Evolutionary conservation across 768 basidiomycete species (phyloP).

Genomic region (Phlebiopsis flavidoalba): DNA sequence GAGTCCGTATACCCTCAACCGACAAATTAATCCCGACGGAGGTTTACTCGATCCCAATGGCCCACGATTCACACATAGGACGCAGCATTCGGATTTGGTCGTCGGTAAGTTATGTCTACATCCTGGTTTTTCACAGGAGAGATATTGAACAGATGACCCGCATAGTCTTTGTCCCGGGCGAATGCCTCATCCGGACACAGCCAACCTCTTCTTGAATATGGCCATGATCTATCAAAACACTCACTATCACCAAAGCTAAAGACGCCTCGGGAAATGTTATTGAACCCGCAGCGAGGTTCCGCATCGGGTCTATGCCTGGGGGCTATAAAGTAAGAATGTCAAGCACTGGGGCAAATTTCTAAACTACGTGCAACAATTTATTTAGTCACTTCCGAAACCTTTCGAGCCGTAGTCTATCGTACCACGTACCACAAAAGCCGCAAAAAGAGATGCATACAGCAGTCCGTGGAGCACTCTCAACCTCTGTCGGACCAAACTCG

Average conservation of each 20-base stretch:
- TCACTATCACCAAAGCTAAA: slow-evolving; percentile 25
- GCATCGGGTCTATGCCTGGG: neutral
- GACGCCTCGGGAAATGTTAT: slow-evolving; percentile 4
- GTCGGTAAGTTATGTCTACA: neutral
- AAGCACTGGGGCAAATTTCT: too few relatives aligned
- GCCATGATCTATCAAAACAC: slow-evolving; percentile 9
- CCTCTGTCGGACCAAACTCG: neutral
- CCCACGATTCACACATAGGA: neutral
- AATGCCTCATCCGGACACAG: slow-evolving; percentile 16
- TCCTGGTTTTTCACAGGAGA: neutral
- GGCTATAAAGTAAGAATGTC: slow-evolving; percentile 1
- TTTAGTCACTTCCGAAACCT: neutral
- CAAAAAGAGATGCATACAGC: neutral
- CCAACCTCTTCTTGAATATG: slow-evolving; percentile 13
- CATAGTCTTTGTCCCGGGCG: slow-evolving; percentile 20
- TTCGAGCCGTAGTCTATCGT: slow-evolving; percentile 1
- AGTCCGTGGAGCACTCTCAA: neutral
- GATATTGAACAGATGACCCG: too few relatives aligned
- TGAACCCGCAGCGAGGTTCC: neutral
- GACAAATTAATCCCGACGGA: neutral
- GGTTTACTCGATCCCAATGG: neutral
- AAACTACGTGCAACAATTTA: neutral
- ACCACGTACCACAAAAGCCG: neutral
- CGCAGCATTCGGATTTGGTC: slow-evolving; percentile 5
- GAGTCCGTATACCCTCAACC: slow-evolving; percentile 1